These are phyloP conservation scores for Quercus variabilis DNA, from an alignment of 306 rosid genomes.

Conservation along the genomic window DNA sequence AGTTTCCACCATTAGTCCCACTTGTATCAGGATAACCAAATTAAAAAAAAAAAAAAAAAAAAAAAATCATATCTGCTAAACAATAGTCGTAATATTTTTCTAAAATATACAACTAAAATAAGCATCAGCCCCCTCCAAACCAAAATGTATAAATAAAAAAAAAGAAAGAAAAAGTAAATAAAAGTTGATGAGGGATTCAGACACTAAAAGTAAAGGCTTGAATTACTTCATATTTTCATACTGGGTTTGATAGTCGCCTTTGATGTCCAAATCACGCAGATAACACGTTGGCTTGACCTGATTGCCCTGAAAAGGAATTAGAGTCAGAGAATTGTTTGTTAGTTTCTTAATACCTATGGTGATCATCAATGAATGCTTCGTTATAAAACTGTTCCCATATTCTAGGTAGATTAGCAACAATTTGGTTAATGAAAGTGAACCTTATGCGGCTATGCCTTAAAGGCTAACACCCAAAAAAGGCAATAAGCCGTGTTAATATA, in stretches of 20 bases:
- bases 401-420: background rate
- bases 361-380: background rate
- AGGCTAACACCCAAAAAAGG: too few relatives aligned
- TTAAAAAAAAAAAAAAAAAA: too few relatives aligned
- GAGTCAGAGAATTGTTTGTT: background rate
- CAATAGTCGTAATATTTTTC: too few relatives aligned
- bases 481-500: too few relatives aligned
- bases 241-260: background rate
- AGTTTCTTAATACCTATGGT: background rate
- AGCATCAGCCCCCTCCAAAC: background rate
- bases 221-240: background rate
- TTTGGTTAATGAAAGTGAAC: too few relatives aligned
- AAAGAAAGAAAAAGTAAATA: background rate
- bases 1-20: too few relatives aligned
- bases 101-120: background rate
- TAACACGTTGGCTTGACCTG: background rate
- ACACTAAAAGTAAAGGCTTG: too few relatives aligned
- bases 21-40: too few relatives aligned
- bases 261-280: background rate
- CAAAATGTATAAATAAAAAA: background rate
- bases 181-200: background rate
- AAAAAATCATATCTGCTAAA: too few relatives aligned
- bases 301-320: background rate
- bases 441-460: too few relatives aligned
- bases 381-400: background rate